These are phyloP conservation scores for Neoboletus subvelutipes DNA, from an alignment of 768 basidiomycete species.

Conservation along the genomic window DNA sequence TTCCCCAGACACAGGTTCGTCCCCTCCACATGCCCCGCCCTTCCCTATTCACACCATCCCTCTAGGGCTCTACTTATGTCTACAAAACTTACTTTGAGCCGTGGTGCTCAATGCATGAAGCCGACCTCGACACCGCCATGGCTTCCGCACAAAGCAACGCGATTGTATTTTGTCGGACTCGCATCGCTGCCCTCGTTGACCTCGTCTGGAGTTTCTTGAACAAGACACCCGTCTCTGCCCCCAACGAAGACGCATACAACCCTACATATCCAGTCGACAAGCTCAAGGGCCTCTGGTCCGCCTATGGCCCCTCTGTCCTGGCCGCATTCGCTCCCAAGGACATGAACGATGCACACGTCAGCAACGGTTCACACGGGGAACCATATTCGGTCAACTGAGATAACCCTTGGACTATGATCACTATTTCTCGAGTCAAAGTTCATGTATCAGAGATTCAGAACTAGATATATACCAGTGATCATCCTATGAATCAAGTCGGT, in stretches of 20 bases:
- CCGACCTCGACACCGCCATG: constrained; percentile 58
- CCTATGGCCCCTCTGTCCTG: constrained; percentile 42
- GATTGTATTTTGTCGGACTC: constrained; percentile 54
- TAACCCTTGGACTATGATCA: neutral
- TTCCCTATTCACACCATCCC: constrained; percentile 7
- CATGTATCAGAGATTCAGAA: neutral
- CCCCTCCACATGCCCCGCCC: neutral
- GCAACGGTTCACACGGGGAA: neutral
- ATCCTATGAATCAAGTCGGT: constrained; percentile 38
- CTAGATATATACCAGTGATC: constrained; percentile 7
- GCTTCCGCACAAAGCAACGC: constrained; percentile 51
- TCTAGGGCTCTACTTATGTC: constrained; percentile 65
- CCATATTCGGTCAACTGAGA: constrained; percentile 17
- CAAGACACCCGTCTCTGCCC: constrained; percentile 30
- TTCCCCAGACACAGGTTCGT: constrained; percentile 68
- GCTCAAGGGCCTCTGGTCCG: constrained; percentile 39
- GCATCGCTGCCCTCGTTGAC: constrained; percentile 49
- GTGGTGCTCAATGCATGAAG: constrained; percentile 58
- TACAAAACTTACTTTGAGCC: constrained; percentile 62
- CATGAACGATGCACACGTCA: constrained; percentile 10
- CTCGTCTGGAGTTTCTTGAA: constrained; percentile 44
- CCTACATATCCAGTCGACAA: constrained; percentile 28
- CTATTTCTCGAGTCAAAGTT: no score
- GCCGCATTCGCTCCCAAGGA: constrained; percentile 27
- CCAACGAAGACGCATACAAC: constrained; percentile 25